Evolutionary conservation across 1,284 basidiomycete genomes (phyloP).

Genomic region (Moesziomyces sp.): DNA sequence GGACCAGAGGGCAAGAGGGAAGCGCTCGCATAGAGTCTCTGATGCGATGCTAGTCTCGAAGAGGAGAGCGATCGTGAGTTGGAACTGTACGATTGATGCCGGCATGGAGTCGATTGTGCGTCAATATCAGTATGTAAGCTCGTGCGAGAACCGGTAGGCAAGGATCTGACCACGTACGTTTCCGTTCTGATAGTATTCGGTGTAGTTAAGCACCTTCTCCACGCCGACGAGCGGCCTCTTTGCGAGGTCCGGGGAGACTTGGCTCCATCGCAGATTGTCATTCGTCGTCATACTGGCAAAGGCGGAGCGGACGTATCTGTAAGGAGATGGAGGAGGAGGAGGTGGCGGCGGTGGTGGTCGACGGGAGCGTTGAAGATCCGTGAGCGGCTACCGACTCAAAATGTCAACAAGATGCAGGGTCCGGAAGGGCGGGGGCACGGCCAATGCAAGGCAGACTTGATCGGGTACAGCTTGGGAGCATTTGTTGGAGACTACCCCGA

Average conservation of each 20-base stretch:
- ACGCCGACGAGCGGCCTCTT: constrained; percentile 20
- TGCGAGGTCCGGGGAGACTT: constrained; percentile 11
- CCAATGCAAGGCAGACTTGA: too few species aligned
- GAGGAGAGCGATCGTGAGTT: constrained; percentile 11
- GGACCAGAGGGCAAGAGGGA: constrained; percentile 24
- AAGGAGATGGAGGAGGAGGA: too few species aligned
- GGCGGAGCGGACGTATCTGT: neutral
- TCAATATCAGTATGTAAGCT: neutral
- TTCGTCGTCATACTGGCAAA: neutral
- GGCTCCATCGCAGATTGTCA: constrained; percentile 10
- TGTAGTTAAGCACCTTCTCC: constrained; percentile 36
- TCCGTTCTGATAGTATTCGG: constrained; percentile 32
- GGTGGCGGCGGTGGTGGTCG: neutral
- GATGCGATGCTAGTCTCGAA: constrained; percentile 13
- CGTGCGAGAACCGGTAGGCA: neutral
- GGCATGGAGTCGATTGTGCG: too few species aligned
- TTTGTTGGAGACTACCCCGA: too few species aligned
- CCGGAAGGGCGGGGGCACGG: too few species aligned
- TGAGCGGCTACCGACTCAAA: neutral
- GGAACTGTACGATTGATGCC: constrained; percentile 5
- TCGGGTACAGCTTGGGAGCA: too few species aligned
- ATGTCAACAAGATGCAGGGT: too few species aligned
- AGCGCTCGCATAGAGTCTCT: constrained; percentile 16
- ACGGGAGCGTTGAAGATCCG: neutral
- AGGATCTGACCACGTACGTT: constrained; percentile 11